These are phyloP conservation scores for Fusarium compactum DNA, from an alignment of 2,329 filamentous ascomycete genomes.

Conservation along the genomic window DNA sequence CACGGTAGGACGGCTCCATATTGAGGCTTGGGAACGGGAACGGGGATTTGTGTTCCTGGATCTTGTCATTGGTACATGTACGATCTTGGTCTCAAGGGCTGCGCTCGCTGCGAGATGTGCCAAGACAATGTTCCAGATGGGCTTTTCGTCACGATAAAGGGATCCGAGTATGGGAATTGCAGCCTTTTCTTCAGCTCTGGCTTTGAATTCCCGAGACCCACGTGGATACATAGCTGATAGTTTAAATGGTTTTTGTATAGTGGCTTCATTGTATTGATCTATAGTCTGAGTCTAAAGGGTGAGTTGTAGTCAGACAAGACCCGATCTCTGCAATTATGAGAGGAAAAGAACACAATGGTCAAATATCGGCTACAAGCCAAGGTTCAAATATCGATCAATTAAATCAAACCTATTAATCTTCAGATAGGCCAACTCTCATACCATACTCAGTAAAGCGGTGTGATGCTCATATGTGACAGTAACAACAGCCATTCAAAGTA, in stretches of 20 bases:
- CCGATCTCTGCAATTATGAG: background rate
- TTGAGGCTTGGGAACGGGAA: slow-evolving; percentile 24
- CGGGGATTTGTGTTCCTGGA: background rate
- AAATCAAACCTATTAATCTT: background rate
- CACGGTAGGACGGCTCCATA: slow-evolving; percentile 12
- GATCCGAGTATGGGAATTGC: background rate
- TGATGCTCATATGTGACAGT: slow-evolving; percentile 25
- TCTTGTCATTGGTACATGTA: slow-evolving; percentile 11
- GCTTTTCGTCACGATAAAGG: slow-evolving; percentile 15
- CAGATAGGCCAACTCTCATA: background rate
- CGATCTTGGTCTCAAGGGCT: slow-evolving; percentile 17
- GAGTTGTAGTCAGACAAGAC: background rate
- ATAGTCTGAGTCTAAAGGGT: background rate
- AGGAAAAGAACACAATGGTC: background rate
- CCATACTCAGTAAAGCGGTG: slow-evolving; percentile 19
- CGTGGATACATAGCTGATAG: slow-evolving; percentile 1
- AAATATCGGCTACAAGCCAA: background rate
- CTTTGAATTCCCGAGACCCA: slow-evolving; percentile 6
- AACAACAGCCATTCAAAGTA: background rate
- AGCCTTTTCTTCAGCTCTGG: background rate
- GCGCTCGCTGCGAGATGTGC: background rate
- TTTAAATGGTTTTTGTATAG: background rate
- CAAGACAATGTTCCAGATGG: slow-evolving; percentile 21
- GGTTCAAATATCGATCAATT: background rate
- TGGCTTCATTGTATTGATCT: background rate